These are phyloP conservation scores for Cercospora citrullina DNA, from an alignment of 2,329 filamentous ascomycete genomes.

Conservation along the genomic window DNA sequence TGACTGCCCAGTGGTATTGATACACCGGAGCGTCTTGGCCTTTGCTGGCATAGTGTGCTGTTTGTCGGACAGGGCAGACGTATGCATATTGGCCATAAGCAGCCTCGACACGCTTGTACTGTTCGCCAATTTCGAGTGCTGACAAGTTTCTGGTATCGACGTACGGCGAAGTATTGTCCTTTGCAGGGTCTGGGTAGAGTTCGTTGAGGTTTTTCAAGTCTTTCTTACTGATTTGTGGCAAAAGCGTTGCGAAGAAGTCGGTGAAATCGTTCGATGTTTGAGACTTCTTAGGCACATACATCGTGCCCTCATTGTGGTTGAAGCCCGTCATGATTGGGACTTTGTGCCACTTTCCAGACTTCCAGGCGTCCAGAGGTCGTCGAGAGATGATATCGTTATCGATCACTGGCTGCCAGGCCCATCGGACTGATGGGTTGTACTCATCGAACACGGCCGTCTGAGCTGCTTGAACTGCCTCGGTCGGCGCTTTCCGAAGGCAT, in stretches of 20 bases:
- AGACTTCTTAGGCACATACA: conserved; percentile 59
- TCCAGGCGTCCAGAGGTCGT: conserved; percentile 62
- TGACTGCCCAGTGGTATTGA: conserved; percentile 62
- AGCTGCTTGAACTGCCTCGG: conserved; percentile 41
- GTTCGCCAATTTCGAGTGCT: conserved; percentile 48
- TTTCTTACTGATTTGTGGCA: conserved; percentile 56
- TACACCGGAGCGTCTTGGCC: conserved; percentile 46
- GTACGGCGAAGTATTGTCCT: conserved; percentile 45
- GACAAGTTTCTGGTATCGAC: conserved; percentile 35
- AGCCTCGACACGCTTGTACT: conserved; percentile 60
- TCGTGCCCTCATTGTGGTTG: conserved; percentile 67
- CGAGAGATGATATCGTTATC: conserved; percentile 61
- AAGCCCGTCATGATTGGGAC: conserved; percentile 69
- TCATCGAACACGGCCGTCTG: conserved; percentile 48
- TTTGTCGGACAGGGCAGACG: conserved; percentile 63
- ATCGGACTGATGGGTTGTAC: conserved; percentile 50
- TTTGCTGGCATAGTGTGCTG: conserved; percentile 48
- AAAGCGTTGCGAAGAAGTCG: conserved; percentile 61
- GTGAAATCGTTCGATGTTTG: conserved; percentile 55
- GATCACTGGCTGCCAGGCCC: conserved; percentile 69
- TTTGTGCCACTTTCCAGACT: conserved; percentile 53
- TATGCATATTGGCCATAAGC: conserved; percentile 67
- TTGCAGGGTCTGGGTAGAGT: conserved; percentile 63
- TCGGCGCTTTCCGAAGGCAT: conserved; percentile 46
- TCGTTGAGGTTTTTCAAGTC: conserved; percentile 58